Conservation (phyloP, 306 rosid species). For the Vigna unguiculata region DNA sequence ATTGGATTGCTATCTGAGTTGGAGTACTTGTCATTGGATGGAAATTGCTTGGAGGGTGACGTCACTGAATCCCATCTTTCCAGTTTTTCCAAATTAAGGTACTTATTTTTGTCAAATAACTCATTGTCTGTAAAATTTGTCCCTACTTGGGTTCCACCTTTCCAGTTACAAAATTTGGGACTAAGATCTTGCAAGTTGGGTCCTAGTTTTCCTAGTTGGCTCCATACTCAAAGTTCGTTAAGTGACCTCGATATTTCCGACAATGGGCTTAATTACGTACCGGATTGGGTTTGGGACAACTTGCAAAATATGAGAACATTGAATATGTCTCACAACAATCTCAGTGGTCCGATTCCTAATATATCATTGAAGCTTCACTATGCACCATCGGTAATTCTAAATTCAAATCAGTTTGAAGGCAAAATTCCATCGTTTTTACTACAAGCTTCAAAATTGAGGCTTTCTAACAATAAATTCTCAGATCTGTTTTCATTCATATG, state of each 20-base stretch:
- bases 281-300: no score
- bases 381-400: accelerated
- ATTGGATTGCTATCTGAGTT: no score
- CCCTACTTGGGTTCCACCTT: slow-evolving; percentile 24
- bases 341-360: not conserved
- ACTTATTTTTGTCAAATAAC: not conserved
- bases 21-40: not conserved
- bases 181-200: slow-evolving; percentile 36
- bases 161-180: accelerated
- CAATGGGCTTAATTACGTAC: not conserved
- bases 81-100: not conserved
- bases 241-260: accelerated
- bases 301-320: accelerated
- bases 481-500: slow-evolving; percentile 15
- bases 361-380: not conserved
- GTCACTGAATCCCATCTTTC: slow-evolving; percentile 22
- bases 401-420: slow-evolving; percentile 40
- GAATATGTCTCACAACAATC: not conserved
- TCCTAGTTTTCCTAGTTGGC: slow-evolving; percentile 36
- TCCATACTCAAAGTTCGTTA: not conserved
- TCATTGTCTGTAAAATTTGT: not conserved
- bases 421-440: not conserved
- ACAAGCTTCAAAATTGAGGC: not conserved
- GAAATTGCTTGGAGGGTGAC: slow-evolving; percentile 25
- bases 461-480: slow-evolving; percentile 33